These are phyloP conservation scores for Microsporum ferrugineum DNA, from an alignment of 2,329 filamentous ascomycete genomes.

Conservation along the genomic window DNA sequence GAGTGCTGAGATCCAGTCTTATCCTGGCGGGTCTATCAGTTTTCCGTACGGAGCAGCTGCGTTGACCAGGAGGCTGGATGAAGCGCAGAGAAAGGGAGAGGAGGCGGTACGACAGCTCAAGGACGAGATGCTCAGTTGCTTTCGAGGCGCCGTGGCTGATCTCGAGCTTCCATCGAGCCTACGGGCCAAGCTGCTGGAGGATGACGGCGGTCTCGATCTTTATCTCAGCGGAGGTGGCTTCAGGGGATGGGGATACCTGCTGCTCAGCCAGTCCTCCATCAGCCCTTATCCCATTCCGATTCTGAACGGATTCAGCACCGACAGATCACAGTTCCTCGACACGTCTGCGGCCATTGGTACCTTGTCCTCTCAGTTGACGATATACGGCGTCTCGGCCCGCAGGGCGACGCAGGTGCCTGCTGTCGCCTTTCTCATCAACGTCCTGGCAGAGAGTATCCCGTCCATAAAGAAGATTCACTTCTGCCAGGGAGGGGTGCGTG, in stretches of 20 bases:
- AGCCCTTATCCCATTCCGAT: constrained; percentile 72
- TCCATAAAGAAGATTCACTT: constrained; percentile 65
- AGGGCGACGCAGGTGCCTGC: constrained; percentile 73
- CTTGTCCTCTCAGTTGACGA: constrained; percentile 25
- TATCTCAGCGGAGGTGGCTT: constrained; percentile 88
- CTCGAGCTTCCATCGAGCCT: constrained; percentile 47
- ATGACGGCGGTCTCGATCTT: constrained; percentile 49
- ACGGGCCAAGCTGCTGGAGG: constrained; percentile 30
- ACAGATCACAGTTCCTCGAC: constrained; percentile 45
- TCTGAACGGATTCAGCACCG: constrained; percentile 65
- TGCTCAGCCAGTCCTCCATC: constrained; percentile 65
- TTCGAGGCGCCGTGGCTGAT: constrained; percentile 49
- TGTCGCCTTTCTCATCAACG: constrained; percentile 67
- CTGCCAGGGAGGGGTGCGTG: constrained; percentile 76
- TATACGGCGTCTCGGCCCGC: constrained; percentile 67
- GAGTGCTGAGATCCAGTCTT: constrained; percentile 41
- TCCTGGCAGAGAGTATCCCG: constrained; percentile 58
- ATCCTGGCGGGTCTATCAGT: constrained; percentile 48
- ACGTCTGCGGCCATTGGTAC: constrained; percentile 37
- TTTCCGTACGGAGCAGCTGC: constrained; percentile 62
- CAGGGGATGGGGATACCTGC: constrained; percentile 76
- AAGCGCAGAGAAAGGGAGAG: constrained; percentile 34
- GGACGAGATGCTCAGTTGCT: constrained; percentile 45
- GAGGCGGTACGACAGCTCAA: constrained; percentile 40
- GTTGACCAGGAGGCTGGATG: constrained; percentile 44